Conservation (phyloP, 139 green algal species). For the Chlamydomonas sp. region DNA sequence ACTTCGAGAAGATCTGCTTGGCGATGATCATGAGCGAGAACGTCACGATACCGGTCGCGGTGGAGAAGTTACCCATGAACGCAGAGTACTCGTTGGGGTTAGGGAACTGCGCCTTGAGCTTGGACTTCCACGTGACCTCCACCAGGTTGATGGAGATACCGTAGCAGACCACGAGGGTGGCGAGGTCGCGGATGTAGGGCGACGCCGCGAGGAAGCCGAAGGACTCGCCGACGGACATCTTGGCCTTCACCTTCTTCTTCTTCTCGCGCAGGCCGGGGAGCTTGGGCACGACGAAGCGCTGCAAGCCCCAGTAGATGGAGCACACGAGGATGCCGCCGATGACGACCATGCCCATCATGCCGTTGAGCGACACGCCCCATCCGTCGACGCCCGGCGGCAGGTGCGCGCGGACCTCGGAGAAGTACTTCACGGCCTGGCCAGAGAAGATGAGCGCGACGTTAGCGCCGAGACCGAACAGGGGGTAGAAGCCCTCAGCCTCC, state of each 20-base stretch:
- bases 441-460: constrained; percentile 99
- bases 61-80: constrained; percentile 73
- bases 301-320: constrained; percentile 77
- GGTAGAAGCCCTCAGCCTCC: constrained; percentile 98
- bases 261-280: constrained; percentile 50
- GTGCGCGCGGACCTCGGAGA: constrained; percentile 80
- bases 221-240: constrained; percentile 89
- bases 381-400: constrained; percentile 92
- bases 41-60: constrained; percentile 76
- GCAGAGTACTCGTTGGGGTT: constrained; percentile 84
- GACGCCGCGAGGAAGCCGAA: constrained; percentile 90
- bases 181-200: constrained; percentile 93
- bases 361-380: constrained; percentile 90
- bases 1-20: constrained; percentile 91
- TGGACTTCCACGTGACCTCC: constrained; percentile 99
- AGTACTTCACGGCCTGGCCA: constrained; percentile 91
- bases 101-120: constrained; percentile 99
- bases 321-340: constrained; percentile 73
- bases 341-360: constrained; percentile 97
- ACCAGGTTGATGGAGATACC: constrained; percentile 99
- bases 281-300: constrained; percentile 75
- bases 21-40: constrained; percentile 96
- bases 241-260: constrained; percentile 87
- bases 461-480: constrained; percentile 94
- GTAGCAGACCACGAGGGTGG: constrained; percentile 89